Evolutionary conservation across 805 yeast genomes (phyloP), one percentile per base, ranked within the genome.

Genomic region (Ogataea henricii): DNA sequence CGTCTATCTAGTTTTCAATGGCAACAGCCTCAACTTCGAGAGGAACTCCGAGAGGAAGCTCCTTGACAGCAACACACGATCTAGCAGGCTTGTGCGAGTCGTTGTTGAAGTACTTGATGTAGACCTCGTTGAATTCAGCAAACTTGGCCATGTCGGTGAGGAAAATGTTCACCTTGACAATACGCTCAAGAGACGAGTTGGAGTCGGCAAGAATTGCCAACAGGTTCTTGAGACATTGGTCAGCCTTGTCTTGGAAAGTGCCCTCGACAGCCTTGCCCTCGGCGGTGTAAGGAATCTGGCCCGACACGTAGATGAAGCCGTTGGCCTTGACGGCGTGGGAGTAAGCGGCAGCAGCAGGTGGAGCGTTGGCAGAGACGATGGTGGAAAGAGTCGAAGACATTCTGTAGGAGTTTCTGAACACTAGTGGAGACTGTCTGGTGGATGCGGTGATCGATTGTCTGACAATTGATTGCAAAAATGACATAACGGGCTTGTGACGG

Each of bases 271-370:
- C 85, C 71, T 83, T 83, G 66, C 87, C 87, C 6, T 86, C 89
- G 34, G 91, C 78, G 32, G 92, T 89, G 76, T 82, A 81, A 46
- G 98, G 97, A 52, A 94, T 85, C 73, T 94, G 99, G 47, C 99
- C 99, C 45, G 96, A 88, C 49, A 94, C 89, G 68, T 86, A 94
- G 66, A 94, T 71, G 67, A 89, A 82, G 52, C 96, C 89, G 68
- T 88, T 89, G 60, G 83, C 96, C 73, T 87, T 90, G 68, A 91
- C 81, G 40, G 98, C 99, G 71, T 94, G 99, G 23, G 96, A 89
- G 70, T 92, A 92, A 12, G 96, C 82, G 32, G 97, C 98, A 34
- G 96, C 97, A 52, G 98, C 96, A 49, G 96, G 90, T 57, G 99
- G 98, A 30, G 98, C 96, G 57, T 74, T 74, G 54, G 81, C 74